Conservation (phyloP, 1,139 yeast species). For the Blastobotrys illinoisensis region DNA sequence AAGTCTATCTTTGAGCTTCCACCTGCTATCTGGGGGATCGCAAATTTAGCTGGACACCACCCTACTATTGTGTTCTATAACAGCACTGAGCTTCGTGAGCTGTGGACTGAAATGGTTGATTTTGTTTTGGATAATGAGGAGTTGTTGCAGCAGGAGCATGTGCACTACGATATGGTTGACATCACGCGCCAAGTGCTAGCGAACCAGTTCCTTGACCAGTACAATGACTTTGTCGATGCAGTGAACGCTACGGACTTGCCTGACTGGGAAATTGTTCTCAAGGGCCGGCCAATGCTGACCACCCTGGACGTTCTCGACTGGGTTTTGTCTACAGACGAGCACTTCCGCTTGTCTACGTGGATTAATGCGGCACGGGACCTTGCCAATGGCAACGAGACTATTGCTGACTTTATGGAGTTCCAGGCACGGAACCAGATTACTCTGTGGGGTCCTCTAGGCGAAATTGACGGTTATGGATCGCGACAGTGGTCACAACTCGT, state of each 20-base stretch:
- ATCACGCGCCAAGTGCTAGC: slow-evolving; percentile 17
- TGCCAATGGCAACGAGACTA: slow-evolving; percentile 6
- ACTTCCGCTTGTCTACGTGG: slow-evolving; percentile 13
- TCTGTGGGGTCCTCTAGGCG: slow-evolving; percentile 17
- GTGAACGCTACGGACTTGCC: not conserved
- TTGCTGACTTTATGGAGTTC: slow-evolving; percentile 10
- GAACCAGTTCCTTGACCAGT: slow-evolving; percentile 13
- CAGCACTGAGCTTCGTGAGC: slow-evolving; percentile 8
- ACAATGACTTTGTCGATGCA: slow-evolving; percentile 7
- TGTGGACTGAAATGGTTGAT: slow-evolving; percentile 12
- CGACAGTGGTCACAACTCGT: slow-evolving; percentile 18
- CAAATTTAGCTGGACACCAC: slow-evolving; percentile 12
- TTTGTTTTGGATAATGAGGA: slow-evolving; percentile 8
- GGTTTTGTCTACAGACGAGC: slow-evolving; percentile 14
- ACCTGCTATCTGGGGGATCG: slow-evolving; percentile 14
- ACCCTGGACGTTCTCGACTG: slow-evolving; percentile 12
- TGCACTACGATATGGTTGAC: slow-evolving; percentile 18
- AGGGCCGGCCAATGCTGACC: slow-evolving; percentile 6
- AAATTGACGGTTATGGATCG: slow-evolving; percentile 15
- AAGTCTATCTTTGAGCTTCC: slow-evolving; percentile 13
- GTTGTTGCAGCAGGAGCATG: slow-evolving; percentile 10
- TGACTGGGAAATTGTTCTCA: not conserved
- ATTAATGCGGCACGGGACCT: slow-evolving; percentile 8
- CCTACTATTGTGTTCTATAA: slow-evolving; percentile 14
- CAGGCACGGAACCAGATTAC: slow-evolving; percentile 17